These are phyloP conservation scores for Camellia oleifera DNA, from an alignment of 179 eudicot species.

Conservation along the genomic window DNA sequence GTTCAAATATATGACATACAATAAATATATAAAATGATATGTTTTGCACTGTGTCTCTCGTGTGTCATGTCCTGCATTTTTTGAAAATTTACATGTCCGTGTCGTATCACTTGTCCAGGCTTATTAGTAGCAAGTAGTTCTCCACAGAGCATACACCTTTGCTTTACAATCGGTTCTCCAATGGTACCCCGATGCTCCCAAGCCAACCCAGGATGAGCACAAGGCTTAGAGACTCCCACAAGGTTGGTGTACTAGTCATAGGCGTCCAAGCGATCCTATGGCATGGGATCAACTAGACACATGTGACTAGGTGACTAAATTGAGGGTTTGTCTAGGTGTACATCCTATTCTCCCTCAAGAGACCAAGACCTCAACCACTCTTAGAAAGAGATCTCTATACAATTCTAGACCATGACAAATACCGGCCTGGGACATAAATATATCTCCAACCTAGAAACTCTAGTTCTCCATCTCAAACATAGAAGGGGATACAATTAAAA, in stretches of 20 bases:
- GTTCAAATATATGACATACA: no score
- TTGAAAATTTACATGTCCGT: no score
- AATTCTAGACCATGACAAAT: neutral
- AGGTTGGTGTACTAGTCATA: neutral
- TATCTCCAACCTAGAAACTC: neutral
- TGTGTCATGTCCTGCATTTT: no score
- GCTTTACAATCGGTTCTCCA: slow-evolving; percentile 7
- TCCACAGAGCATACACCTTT: neutral
- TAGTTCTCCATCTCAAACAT: neutral
- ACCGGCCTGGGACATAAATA: neutral
- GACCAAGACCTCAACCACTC: no score
- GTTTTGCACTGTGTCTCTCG: no score
- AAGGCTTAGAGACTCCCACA: neutral
- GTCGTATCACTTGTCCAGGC: no score
- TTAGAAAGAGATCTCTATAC: neutral
- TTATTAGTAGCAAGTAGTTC: neutral
- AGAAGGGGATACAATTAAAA: no score
- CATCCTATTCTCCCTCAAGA: neutral
- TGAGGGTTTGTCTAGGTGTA: neutral
- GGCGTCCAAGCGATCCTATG: neutral
- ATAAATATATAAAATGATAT: no score
- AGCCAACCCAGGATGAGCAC: no score
- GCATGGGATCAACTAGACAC: neutral
- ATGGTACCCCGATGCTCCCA: no score
- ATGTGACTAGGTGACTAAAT: neutral